Conservation (phyloP, 371 early-diverging fungal genomes). For the Saksenaea vasiformis region DNA sequence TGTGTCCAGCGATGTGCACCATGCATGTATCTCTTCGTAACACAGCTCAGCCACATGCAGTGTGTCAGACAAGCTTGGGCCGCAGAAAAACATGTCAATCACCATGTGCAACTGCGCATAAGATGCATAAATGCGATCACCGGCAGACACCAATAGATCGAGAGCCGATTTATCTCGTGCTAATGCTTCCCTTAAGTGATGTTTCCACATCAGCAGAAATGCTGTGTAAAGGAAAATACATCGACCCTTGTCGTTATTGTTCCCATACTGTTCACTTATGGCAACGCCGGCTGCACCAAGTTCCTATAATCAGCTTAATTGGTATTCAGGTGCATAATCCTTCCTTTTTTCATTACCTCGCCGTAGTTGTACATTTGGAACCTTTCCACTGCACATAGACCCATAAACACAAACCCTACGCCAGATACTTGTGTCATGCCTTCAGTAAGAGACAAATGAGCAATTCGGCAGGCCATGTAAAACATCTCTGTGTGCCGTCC, state of each 20-base stretch:
- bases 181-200: constrained; percentile 28
- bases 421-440: constrained; percentile 31
- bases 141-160: constrained; percentile 26
- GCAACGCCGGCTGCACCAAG: constrained; percentile 35
- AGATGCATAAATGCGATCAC: constrained; percentile 46
- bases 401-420: constrained; percentile 32
- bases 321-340: not conserved
- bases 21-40: constrained; percentile 39
- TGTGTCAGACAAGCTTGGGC: constrained; percentile 22
- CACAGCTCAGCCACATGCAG: constrained; percentile 34
- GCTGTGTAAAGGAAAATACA: constrained; percentile 29
- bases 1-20: constrained; percentile 41
- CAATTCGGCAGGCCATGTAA: constrained; percentile 34
- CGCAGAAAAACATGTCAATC: constrained; percentile 21
- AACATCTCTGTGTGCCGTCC: constrained; percentile 38
- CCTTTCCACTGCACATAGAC: constrained; percentile 26
- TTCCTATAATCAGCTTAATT: constrained; percentile 12
- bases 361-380: constrained; percentile 27
- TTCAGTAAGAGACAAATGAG: constrained; percentile 26
- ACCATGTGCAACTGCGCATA: constrained; percentile 36
- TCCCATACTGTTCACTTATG: constrained; percentile 30
- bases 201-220: constrained; percentile 36
- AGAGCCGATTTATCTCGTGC: constrained; percentile 16
- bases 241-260: constrained; percentile 38
- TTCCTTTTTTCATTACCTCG: constrained; percentile 20